Percentiles rank a stretch among this genome's conserved stretches.
phyloP scores from a whole-genome alignment of 306 rosid species.

The Rosa chinensis region DNA sequence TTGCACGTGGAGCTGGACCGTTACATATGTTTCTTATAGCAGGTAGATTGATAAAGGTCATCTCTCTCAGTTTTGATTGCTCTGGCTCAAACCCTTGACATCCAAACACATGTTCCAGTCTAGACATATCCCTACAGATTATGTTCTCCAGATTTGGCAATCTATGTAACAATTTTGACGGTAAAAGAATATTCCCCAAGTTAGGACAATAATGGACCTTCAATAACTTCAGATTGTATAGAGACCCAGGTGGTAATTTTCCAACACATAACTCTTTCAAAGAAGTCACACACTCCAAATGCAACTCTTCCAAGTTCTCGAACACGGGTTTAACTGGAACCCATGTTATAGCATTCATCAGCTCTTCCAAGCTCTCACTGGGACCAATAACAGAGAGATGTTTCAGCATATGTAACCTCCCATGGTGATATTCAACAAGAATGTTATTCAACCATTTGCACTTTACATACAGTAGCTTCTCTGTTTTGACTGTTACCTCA shows the following conservation, averaged over 20 bases:
- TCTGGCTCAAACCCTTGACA: not conserved
- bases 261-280: not conserved
- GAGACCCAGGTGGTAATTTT: not conserved
- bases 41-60: rapidly evolving
- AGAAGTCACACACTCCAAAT: not conserved
- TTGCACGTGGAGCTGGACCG: not conserved
- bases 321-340: not conserved
- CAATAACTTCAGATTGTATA: not conserved
- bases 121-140: rapidly evolving
- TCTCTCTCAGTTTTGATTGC: not conserved
- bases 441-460: not conserved
- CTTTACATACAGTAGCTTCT: rapidly evolving
- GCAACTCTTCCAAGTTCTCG: too few species aligned
- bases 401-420: not conserved
- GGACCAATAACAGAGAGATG: too few species aligned
- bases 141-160: conserved; percentile 1
- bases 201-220: rapidly evolving
- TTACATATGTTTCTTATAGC: not conserved
- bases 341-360: not conserved
- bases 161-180: not conserved
- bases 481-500: not conserved
- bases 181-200: not conserved
- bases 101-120: not conserved
- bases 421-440: not conserved
- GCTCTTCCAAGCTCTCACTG: too few species aligned